Conservation (phyloP, 108 stramenopile genomes). For the Conticribra guillardii region DNA sequence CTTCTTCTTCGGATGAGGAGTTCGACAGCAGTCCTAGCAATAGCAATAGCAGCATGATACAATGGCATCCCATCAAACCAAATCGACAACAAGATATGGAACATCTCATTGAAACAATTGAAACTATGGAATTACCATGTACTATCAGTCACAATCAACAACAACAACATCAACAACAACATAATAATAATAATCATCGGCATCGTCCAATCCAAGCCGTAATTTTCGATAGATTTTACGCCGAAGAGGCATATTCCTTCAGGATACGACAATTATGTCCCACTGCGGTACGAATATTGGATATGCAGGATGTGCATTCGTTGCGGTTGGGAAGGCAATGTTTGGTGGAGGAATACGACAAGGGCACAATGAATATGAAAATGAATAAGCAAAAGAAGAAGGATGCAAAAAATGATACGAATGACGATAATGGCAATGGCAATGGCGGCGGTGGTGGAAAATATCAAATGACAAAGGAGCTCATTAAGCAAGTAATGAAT, state of each 20-base stretch:
- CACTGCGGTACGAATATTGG: conserved; percentile 62
- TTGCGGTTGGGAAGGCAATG: conserved; percentile 59
- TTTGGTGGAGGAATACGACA: conserved; percentile 40
- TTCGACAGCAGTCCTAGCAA: conserved; percentile 5
- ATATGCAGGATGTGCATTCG: conserved; percentile 89
- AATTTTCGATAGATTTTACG: conserved; percentile 78
- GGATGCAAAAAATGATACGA: too few relatives aligned
- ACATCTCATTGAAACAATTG: conserved; percentile 2
- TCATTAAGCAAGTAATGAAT: conserved; percentile 25
- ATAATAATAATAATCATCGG: conserved; percentile 4
- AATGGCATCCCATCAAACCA: conserved; percentile 42
- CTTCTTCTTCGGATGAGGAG: not conserved
- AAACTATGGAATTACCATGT: too few relatives aligned
- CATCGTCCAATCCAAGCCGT: conserved; percentile 37
- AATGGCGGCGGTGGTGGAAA: conserved; percentile 4
- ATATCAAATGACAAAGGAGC: conserved; percentile 6
- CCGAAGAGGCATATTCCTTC: conserved; percentile 80
- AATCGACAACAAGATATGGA: conserved; percentile 41
- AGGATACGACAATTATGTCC: conserved; percentile 51
- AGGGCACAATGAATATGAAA: too few relatives aligned
- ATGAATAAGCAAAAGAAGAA: too few relatives aligned
- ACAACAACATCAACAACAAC: too few relatives aligned
- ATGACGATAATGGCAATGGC: conserved; percentile 4
- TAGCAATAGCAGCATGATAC: conserved; percentile 3
- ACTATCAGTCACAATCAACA: too few relatives aligned